Evolutionary conservation across 352 stramenopile genomes (phyloP).

Genomic region (Achlya hypogyna): DNA sequence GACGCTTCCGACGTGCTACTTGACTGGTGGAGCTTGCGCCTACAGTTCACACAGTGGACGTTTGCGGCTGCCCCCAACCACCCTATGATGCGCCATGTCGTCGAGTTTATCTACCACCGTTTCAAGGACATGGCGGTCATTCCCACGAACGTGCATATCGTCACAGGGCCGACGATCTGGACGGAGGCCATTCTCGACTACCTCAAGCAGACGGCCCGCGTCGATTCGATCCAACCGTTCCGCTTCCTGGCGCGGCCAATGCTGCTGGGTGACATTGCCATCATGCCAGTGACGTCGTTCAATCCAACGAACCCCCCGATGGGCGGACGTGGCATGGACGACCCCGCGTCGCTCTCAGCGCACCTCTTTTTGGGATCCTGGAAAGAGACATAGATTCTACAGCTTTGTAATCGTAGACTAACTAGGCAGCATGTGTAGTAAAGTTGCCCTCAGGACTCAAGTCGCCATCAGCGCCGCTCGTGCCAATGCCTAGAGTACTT

Average conservation of each 20-base stretch:
- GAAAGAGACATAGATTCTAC: neutral
- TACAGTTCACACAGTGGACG: slow-evolving; percentile 2
- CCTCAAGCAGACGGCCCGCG: neutral
- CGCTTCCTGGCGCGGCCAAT: neutral
- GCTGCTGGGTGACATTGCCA: neutral
- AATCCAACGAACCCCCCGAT: neutral
- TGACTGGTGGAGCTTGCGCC: neutral
- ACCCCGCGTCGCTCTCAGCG: neutral
- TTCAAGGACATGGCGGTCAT: neutral
- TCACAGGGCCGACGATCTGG: neutral
- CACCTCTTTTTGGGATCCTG: neutral
- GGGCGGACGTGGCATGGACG: neutral
- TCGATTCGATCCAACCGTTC: neutral
- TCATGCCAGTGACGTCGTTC: slow-evolving; percentile 5
- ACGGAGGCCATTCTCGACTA: slow-evolving; percentile 4
- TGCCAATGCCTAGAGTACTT: slow-evolving; percentile 27
- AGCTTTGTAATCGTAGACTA: neutral
- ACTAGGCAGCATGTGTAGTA: slow-evolving; percentile 28
- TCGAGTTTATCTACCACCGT: neutral
- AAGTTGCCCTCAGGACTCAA: slow-evolving; percentile 56
- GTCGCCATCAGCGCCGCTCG: slow-evolving; percentile 49
- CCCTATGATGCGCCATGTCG: neutral
- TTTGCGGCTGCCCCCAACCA: neutral
- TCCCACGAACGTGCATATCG: neutral
- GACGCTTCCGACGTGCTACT: neutral